Evolutionary conservation across 495 filamentous ascomycete species (phyloP), one percentile per base, ranked within the genome.

Genomic region (Sordaria brevicollis): DNA sequence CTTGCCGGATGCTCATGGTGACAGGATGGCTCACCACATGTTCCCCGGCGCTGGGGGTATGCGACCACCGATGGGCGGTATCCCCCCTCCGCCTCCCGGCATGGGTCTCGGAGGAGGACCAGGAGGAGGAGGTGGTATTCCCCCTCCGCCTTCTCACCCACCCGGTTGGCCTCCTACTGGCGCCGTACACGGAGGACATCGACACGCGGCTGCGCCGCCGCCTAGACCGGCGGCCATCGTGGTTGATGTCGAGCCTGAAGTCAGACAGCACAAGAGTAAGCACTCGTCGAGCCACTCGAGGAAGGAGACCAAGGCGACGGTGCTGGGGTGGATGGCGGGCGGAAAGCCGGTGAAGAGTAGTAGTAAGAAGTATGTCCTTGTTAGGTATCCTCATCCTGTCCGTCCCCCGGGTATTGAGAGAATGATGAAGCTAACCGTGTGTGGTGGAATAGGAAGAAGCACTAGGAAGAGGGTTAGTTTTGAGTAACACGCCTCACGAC

Each of bases 321-420:
- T 84, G 66, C 74, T 82, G 19, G 76, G 74, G 10, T 84, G 80
- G 76, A 77, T 84, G 75, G 75, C 77, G 25, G 80, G 75, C 11
- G 77, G 73, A 34, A 67, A 74, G 34, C 35, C 76, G 21, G 79
- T 81, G 72, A 35, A 69, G 43, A 79, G 74, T 68, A 72, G 68
- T 41, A 67, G 73, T 65, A 80, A 79, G 70, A 80, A 79, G 78
- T 80, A 72, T 49, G 78, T 76, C 57, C 35, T 62, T 62, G 49
- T 62, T 15, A 62, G 49, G 49, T 62, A 54, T 49, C 41, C 19
- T n/a, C n/a, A 11, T 49, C 19, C 41, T 7, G 19, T 25, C 43
- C 43, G 5, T 15, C 5, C 43, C 43, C 21, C 37, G 5, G 5
- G 3, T 19, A 3, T 17, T 11, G n/a, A 31, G 34, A 41, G 65